These are phyloP conservation scores for Inonotus obliquus DNA, from an alignment of 1,284 basidiomycete genomes.

Conservation along the genomic window DNA sequence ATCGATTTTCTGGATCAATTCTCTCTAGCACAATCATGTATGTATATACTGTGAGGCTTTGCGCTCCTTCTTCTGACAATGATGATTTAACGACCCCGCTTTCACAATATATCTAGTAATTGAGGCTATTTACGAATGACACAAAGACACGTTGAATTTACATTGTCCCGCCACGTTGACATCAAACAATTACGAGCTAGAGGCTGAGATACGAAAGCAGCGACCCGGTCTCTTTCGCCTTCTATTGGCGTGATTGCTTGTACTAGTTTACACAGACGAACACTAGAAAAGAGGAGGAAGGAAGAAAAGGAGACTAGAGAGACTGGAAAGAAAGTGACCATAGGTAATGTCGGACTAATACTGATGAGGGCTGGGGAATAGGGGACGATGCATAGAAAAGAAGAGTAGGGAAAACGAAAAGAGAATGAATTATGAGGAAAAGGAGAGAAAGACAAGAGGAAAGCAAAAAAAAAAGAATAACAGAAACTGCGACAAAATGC, in stretches of 20 bases:
- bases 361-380: constrained; percentile 18
- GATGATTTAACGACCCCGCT: too few relatives aligned
- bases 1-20: too few relatives aligned
- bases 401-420: constrained; percentile 19
- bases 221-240: background rate
- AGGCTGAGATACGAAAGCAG: background rate
- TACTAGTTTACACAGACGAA: constrained; percentile 27
- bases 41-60: too few relatives aligned
- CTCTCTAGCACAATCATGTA: too few relatives aligned
- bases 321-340: constrained; percentile 20
- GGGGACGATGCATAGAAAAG: constrained; percentile 18
- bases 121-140: too few relatives aligned
- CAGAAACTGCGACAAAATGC: constrained; percentile 32
- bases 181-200: background rate
- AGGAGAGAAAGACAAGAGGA: constrained; percentile 25
- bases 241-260: background rate
- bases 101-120: too few relatives aligned
- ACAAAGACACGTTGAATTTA: background rate
- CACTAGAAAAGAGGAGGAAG: constrained; percentile 13
- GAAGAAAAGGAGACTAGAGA: constrained; percentile 19
- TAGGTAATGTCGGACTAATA: constrained; percentile 20
- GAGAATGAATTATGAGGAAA: constrained; percentile 25
- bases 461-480: constrained; percentile 18
- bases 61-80: too few relatives aligned
- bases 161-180: background rate